These are phyloP conservation scores for Dryadomyces quercivorus DNA, from an alignment of 2,329 filamentous ascomycete genomes.

Conservation along the genomic window DNA sequence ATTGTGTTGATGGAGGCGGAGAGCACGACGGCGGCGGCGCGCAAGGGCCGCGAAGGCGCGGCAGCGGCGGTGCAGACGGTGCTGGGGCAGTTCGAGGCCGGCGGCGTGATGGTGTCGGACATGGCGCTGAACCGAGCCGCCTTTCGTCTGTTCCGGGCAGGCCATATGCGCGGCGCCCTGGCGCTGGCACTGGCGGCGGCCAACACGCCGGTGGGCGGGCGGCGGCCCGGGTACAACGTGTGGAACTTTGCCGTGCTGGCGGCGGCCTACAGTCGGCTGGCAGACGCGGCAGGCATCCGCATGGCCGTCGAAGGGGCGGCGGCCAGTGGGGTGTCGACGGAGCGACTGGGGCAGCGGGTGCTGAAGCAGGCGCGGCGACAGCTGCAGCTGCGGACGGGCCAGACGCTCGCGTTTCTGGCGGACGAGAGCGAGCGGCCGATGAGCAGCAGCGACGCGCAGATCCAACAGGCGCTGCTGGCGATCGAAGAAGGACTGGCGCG, in stretches of 20 bases:
- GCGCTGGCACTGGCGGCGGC: slow-evolving; percentile 17
- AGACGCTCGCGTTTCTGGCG: not conserved
- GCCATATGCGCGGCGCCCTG: slow-evolving; percentile 18
- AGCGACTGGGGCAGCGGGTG: slow-evolving; percentile 12
- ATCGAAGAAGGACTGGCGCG: slow-evolving; percentile 14
- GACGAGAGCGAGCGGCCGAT: not conserved
- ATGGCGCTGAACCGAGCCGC: slow-evolving; percentile 19
- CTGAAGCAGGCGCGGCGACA: slow-evolving; percentile 12
- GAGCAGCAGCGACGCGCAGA: not conserved
- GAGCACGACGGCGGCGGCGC: slow-evolving; percentile 11
- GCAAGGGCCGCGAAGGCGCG: not conserved
- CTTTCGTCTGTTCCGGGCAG: slow-evolving; percentile 14
- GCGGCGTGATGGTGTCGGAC: slow-evolving; percentile 14
- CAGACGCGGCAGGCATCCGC: slow-evolving; percentile 16
- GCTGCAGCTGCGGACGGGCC: slow-evolving; percentile 1
- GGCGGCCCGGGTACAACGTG: slow-evolving; percentile 18
- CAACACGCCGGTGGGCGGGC: slow-evolving; percentile 5
- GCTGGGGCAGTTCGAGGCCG: slow-evolving; percentile 13
- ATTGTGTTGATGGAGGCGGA: slow-evolving; percentile 24
- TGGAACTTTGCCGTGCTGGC: slow-evolving; percentile 21
- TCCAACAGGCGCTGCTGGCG: slow-evolving; percentile 4
- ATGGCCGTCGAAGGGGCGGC: slow-evolving; percentile 12
- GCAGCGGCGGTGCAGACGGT: slow-evolving; percentile 12
- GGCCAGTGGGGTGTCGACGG: slow-evolving; percentile 7
- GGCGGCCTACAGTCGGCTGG: slow-evolving; percentile 12